A percentile compares a stretch with the other conserved stretches of the same genome.
Conservation (phyloP, 2,329 filamentous ascomycete genomes). For the Fusarium ramigenum region DNA sequence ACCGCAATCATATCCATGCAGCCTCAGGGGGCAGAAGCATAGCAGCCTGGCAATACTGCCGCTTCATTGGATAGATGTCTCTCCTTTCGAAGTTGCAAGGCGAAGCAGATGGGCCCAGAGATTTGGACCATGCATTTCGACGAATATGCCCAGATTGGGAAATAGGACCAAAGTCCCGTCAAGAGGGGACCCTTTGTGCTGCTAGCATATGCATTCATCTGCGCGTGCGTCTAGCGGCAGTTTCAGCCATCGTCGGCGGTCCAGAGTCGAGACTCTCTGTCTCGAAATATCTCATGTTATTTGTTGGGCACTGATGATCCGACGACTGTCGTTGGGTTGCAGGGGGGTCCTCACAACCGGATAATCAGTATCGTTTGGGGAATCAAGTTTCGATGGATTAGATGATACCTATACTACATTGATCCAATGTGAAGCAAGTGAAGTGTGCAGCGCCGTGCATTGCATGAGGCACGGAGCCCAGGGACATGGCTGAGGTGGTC, state of each 20-base stretch:
- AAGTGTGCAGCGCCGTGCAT: conserved; percentile 11
- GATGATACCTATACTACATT: neutral
- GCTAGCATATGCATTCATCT: conserved; percentile 11
- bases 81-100: conserved; percentile 16
- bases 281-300: neutral
- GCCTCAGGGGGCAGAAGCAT: conserved; percentile 19
- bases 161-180: conserved; percentile 28
- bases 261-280: conserved; percentile 5
- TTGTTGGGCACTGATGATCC: neutral
- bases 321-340: neutral
- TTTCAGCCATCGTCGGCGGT: conserved; percentile 17
- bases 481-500: conserved; percentile 21
- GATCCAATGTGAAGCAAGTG: neutral
- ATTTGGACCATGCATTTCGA: conserved; percentile 31
- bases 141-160: conserved; percentile 35
- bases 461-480: conserved; percentile 7
- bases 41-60: conserved; percentile 32
- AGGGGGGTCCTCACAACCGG: neutral
- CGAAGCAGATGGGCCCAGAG: conserved; percentile 28
- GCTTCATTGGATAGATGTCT: conserved; percentile 14
- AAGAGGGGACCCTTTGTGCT: conserved; percentile 25
- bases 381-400: conserved; percentile 2
- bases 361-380: neutral
- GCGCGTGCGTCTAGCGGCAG: conserved; percentile 11
- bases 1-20: conserved; percentile 11